Percentiles rank a stretch among this genome's conserved stretches.
phyloP scores from a whole-genome alignment of 768 basidiomycete genomes.

The Trichaptum fuscoviolaceum region DNA sequence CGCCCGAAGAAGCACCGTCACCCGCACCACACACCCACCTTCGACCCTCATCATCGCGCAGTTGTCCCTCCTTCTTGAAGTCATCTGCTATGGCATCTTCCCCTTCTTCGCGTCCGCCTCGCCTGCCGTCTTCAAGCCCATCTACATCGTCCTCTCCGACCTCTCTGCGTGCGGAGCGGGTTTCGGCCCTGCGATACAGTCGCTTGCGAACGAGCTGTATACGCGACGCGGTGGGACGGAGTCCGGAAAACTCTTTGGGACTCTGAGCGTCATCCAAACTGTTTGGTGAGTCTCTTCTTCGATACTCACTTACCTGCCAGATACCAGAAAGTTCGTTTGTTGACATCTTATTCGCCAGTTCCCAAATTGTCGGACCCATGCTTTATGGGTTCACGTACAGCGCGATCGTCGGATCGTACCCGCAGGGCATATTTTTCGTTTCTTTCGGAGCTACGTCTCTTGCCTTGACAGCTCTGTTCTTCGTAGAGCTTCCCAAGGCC shows the following conservation, averaged over 20 bases:
- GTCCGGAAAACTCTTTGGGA: conserved; percentile 74
- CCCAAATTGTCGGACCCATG: conserved; percentile 65
- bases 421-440: conserved; percentile 65
- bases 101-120: conserved; percentile 33
- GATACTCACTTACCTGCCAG: background rate
- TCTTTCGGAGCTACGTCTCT: conserved; percentile 18
- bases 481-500: background rate
- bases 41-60: conserved; percentile 70
- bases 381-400: conserved; percentile 69
- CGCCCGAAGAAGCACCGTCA: conserved; percentile 7
- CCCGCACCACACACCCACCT: conserved; percentile 35
- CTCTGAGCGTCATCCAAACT: conserved; percentile 67
- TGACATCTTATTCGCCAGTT: conserved; percentile 29
- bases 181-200: conserved; percentile 61
- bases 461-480: background rate
- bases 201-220: conserved; percentile 67
- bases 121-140: conserved; percentile 42
- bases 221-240: conserved; percentile 51
- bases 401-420: conserved; percentile 63
- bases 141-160: conserved; percentile 29
- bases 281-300: conserved; percentile 39
- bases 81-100: conserved; percentile 46
- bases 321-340: background rate
- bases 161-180: conserved; percentile 57
- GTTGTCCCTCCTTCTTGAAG: conserved; percentile 53